Percentiles rank a stretch among this genome's conserved stretches.
These are phyloP conservation scores for Tilletia horrida DNA, from an alignment of 1,284 basidiomycete genomes.

Conservation along the genomic window DNA sequence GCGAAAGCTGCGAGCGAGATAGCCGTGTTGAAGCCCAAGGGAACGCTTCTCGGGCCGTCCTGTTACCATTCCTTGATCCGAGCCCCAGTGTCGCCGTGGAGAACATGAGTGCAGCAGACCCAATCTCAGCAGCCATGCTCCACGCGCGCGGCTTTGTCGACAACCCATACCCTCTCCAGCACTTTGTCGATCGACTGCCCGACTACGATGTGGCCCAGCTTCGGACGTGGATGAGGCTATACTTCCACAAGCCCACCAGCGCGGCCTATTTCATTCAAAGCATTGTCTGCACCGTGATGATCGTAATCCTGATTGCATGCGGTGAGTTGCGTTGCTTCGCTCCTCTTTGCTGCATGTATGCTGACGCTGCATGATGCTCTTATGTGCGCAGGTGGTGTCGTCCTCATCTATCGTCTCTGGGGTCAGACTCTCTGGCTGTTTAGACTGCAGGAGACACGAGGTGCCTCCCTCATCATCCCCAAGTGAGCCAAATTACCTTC, in stretches of 20 bases:
- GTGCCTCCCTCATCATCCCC: constrained; percentile 1
- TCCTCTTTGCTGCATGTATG: not conserved
- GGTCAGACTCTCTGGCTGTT: constrained; percentile 3
- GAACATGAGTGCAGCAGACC: too few relatives aligned
- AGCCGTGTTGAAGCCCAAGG: too few relatives aligned
- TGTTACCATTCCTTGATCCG: too few relatives aligned
- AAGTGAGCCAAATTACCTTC: not conserved
- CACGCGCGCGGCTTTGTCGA: not conserved
- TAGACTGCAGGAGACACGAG: not conserved
- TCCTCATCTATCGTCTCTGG: not conserved
- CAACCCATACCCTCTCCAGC: not conserved
- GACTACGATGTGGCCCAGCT: constrained; percentile 12
- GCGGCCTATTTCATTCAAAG: not conserved
- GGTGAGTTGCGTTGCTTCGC: constrained; percentile 5
- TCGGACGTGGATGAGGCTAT: constrained; percentile 3
- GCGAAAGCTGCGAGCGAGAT: too few relatives aligned
- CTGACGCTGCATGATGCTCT: not conserved
- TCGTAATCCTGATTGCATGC: not conserved
- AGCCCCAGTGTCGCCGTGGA: too few relatives aligned
- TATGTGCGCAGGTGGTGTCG: not conserved
- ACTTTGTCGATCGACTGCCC: constrained; percentile 6
- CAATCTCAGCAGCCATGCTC: too few relatives aligned
- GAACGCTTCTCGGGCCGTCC: too few relatives aligned
- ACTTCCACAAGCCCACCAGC: constrained; percentile 16
- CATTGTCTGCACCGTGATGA: not conserved